A percentile compares a stretch with the other conserved stretches of the same genome.
Evolutionary conservation across 139 green algal species (phyloP).

Genomic region (Asterochloris sp.): DNA sequence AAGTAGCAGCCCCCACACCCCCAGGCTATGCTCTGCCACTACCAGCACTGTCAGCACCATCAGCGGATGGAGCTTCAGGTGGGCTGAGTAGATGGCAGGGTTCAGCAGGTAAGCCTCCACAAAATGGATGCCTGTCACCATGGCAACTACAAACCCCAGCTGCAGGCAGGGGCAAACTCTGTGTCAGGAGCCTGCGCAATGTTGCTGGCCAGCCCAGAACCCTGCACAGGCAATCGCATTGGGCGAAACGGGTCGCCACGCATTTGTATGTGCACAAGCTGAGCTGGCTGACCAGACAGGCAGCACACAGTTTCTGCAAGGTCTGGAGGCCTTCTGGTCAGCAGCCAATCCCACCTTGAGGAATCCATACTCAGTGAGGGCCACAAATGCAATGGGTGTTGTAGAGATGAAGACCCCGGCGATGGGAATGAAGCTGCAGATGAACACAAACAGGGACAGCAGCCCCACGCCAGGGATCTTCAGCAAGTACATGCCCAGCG

Average conservation of each 20-base stretch:
- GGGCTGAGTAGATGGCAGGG: constrained; percentile 85
- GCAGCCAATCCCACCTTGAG: constrained; percentile 51
- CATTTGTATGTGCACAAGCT: no score
- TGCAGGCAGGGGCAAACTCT: constrained; percentile 14
- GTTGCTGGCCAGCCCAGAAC: not conserved
- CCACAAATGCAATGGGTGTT: constrained; percentile 81
- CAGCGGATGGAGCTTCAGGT: constrained; percentile 93
- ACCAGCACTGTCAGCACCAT: constrained; percentile 71
- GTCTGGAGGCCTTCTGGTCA: not conserved
- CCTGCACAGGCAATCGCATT: not conserved
- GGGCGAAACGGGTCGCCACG: not conserved
- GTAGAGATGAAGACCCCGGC: constrained; percentile 91
- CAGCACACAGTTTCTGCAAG: no score
- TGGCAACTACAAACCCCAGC: constrained; percentile 79
- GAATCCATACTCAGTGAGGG: constrained; percentile 88
- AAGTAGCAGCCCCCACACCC: constrained; percentile 91
- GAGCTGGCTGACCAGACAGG: no score
- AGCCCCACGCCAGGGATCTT: constrained; percentile 79
- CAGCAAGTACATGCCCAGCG: constrained; percentile 80
- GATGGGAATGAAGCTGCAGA: constrained; percentile 91
- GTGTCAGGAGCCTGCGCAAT: not conserved
- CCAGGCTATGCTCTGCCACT: constrained; percentile 78
- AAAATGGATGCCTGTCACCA: constrained; percentile 84
- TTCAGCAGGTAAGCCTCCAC: constrained; percentile 81
- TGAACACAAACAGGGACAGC: constrained; percentile 90